Evolutionary conservation across 192 early-diverging fungal species (phyloP).

Genomic region (Phycomyces nitens): DNA sequence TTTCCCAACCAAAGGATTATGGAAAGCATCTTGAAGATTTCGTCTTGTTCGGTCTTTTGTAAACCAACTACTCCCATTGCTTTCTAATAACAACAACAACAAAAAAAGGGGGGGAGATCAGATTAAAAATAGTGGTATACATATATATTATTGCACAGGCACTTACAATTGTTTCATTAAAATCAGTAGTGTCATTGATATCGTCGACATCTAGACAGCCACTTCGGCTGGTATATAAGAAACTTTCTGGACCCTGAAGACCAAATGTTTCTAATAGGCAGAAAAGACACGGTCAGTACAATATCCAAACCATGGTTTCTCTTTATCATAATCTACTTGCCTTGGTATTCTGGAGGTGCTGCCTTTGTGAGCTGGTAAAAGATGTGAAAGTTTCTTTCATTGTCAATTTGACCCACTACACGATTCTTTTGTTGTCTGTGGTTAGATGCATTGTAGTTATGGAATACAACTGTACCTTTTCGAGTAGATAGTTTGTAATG

Average conservation of each 20-base stretch:
- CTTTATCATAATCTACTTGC: slow-evolving; percentile 27
- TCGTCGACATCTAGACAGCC: slow-evolving; percentile 85
- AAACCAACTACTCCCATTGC: slow-evolving; percentile 95
- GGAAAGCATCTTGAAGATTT: slow-evolving; percentile 89
- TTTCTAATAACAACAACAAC: slow-evolving; percentile 35
- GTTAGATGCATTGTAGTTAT: slow-evolving; percentile 1
- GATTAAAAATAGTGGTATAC: background rate
- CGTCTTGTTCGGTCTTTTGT: slow-evolving; percentile 70
- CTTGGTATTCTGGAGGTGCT: slow-evolving; percentile 68
- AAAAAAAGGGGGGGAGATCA: background rate
- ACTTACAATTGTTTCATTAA: slow-evolving; percentile 72
- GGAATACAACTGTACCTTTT: slow-evolving; percentile 62
- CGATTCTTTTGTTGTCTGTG: slow-evolving; percentile 57
- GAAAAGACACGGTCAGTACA: slow-evolving; percentile 7
- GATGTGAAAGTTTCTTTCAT: slow-evolving; percentile 98
- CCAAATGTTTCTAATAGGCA: slow-evolving; percentile 51
- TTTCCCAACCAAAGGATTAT: slow-evolving; percentile 97
- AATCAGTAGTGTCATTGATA: slow-evolving; percentile 89
- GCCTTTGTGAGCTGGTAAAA: slow-evolving; percentile 90
- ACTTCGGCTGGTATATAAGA: slow-evolving; percentile 66
- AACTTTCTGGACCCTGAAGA: slow-evolving; percentile 76
- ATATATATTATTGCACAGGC: background rate
- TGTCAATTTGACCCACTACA: slow-evolving; percentile 88
- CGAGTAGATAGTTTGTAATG: slow-evolving; percentile 96
- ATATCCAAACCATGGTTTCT: background rate